phyloP scores from a whole-genome alignment of 2,329 filamentous ascomycete genomes.

The Fusarium sp. region DNA sequence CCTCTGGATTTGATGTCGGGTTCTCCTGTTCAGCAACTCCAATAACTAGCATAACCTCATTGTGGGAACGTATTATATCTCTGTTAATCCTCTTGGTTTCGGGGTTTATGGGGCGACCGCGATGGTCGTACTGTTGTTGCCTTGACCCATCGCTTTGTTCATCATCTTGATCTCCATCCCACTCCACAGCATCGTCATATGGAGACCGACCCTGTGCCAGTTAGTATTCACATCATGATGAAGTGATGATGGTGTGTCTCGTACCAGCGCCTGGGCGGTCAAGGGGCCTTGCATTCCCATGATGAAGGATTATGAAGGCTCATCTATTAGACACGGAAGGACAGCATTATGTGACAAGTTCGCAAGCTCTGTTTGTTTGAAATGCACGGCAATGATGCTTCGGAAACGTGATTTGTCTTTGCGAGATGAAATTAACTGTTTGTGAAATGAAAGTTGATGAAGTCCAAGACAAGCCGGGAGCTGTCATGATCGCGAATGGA shows the following conservation, averaged over 20 bases:
- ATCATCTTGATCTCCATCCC: constrained; percentile 49
- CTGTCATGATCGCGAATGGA: constrained; percentile 27
- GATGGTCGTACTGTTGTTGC: constrained; percentile 62
- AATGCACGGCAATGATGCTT: background rate
- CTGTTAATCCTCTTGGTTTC: constrained; percentile 63
- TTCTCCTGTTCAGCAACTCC: constrained; percentile 67
- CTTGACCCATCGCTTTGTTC: constrained; percentile 42
- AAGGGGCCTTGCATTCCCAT: constrained; percentile 65
- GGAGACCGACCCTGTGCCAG: constrained; percentile 62
- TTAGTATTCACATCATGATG: constrained; percentile 1
- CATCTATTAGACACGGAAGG: constrained; percentile 10
- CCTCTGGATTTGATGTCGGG: constrained; percentile 49
- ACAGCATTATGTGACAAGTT: background rate
- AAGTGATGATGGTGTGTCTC: constrained; percentile 27
- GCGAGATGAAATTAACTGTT: background rate
- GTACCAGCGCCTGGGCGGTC: constrained; percentile 64
- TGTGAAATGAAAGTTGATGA: background rate
- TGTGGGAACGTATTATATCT: constrained; percentile 66
- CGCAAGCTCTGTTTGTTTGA: background rate
- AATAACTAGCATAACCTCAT: constrained; percentile 69
- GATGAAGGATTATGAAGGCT: constrained; percentile 23
- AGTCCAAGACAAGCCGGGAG: background rate
- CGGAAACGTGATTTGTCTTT: background rate
- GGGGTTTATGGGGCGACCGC: constrained; percentile 63
- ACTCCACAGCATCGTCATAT: constrained; percentile 64